A percentile compares a stretch with the other conserved stretches of the same genome.
Evolutionary conservation across 2,329 filamentous ascomycete species (phyloP).

Genomic region (Hawksworthiomyces lignivorus): DNA sequence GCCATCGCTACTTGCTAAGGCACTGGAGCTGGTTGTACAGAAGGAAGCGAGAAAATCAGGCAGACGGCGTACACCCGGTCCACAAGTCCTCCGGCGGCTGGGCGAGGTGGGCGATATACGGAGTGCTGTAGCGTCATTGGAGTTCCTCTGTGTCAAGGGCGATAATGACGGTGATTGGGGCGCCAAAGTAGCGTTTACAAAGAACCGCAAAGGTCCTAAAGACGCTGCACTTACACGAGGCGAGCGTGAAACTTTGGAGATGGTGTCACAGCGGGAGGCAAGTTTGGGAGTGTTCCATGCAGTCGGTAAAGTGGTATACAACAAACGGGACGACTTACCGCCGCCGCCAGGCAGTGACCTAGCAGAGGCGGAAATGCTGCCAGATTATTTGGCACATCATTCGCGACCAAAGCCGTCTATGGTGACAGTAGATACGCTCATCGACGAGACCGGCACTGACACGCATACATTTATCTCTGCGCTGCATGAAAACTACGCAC

Average conservation of each 20-base stretch:
- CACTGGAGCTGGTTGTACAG: constrained; percentile 69
- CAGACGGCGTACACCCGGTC: constrained; percentile 66
- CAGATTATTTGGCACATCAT: constrained; percentile 48
- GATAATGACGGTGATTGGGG: constrained; percentile 70
- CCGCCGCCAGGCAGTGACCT: constrained; percentile 29
- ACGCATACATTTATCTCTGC: constrained; percentile 41
- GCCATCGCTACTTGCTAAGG: constrained; percentile 75
- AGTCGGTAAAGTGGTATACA: constrained; percentile 92
- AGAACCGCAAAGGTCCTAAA: constrained; percentile 54
- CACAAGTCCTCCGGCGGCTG: constrained; percentile 67
- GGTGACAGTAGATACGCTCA: constrained; percentile 65
- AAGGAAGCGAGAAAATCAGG: constrained; percentile 80
- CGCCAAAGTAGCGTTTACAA: constrained; percentile 63
- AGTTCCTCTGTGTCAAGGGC: constrained; percentile 83
- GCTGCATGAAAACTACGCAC: constrained; percentile 68
- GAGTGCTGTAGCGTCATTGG: constrained; percentile 83
- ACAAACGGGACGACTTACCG: constrained; percentile 65
- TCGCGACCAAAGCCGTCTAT: constrained; percentile 56
- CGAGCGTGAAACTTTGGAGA: constrained; percentile 70
- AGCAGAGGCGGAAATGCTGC: constrained; percentile 46
- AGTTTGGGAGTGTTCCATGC: constrained; percentile 94
- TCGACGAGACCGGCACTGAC: constrained; percentile 90
- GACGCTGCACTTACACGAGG: constrained; percentile 59
- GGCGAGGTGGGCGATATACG: constrained; percentile 87
- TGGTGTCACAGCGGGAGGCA: constrained; percentile 79